These are phyloP conservation scores for Lodderomyces beijingensis DNA, from an alignment of 1,139 yeast species.

Conservation along the genomic window DNA sequence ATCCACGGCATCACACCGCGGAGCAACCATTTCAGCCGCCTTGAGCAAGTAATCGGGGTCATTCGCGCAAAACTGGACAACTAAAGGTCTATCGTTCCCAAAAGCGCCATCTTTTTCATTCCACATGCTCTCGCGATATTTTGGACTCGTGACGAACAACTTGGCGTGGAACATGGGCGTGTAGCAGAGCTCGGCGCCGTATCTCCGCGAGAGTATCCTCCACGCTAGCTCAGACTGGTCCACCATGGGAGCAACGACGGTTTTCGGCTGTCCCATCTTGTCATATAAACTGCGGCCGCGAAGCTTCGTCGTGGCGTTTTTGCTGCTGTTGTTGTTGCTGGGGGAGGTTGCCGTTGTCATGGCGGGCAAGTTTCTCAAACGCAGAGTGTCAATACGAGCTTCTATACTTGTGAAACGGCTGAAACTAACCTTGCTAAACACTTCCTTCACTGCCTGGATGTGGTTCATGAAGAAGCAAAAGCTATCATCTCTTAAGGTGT, in stretches of 20 bases:
- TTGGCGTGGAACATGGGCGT: conserved; percentile 98
- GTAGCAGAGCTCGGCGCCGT: conserved; percentile 92
- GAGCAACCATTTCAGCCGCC: conserved; percentile 79
- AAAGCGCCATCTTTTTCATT: conserved; percentile 65
- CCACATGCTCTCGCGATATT: conserved; percentile 78
- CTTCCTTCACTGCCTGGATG: no score
- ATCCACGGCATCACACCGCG: conserved; percentile 92
- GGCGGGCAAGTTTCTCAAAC: no score
- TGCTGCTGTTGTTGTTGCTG: no score
- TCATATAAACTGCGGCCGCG: conserved; percentile 69
- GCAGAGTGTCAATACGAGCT: no score
- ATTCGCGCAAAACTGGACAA: conserved; percentile 95
- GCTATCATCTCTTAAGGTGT: no score
- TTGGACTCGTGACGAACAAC: conserved; percentile 77
- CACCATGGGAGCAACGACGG: conserved; percentile 97
- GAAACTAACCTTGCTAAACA: no score
- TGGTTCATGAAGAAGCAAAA: no score
- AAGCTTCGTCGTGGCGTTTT: no score
- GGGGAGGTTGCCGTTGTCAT: no score
- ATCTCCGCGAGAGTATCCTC: conserved; percentile 79
- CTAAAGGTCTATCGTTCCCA: conserved; percentile 67
- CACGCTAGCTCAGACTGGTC: conserved; percentile 96
- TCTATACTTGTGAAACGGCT: no score
- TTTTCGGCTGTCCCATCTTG: conserved; percentile 68
- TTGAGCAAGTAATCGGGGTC: conserved; percentile 78